Evolutionary conservation across 305 asterid species (phyloP).

Genomic region (Solanum aculeatissimum): DNA sequence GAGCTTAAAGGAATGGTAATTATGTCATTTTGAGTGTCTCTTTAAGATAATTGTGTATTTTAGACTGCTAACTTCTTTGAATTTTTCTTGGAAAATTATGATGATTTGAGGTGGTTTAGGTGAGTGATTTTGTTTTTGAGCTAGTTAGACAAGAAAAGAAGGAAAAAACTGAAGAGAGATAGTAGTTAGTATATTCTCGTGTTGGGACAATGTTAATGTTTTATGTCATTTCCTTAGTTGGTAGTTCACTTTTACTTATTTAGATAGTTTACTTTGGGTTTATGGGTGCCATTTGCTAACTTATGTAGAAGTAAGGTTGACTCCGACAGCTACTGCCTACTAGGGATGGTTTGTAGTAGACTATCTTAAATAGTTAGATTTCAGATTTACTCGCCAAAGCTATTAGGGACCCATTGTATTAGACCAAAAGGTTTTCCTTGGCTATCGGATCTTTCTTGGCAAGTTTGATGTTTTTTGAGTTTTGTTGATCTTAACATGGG

Average conservation of each 20-base stretch:
- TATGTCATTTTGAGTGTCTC: neutral
- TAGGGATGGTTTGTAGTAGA: neutral
- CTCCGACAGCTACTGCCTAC: neutral
- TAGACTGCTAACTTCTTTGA: neutral
- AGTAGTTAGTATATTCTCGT: neutral
- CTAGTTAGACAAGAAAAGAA: neutral
- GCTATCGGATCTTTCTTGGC: neutral
- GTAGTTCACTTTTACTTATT: neutral
- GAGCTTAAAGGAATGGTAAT: slow-evolving; percentile 94
- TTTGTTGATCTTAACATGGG: neutral
- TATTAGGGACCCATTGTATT: neutral
- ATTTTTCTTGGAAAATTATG: neutral
- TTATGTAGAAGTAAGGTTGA: neutral
- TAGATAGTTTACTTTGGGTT: neutral
- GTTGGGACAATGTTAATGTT: neutral
- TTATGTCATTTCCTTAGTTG: neutral
- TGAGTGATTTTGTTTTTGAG: neutral
- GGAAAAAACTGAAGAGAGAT: neutral
- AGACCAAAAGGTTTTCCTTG: neutral
- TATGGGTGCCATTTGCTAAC: neutral
- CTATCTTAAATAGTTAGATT: neutral
- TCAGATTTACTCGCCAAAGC: neutral
- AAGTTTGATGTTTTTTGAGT: neutral
- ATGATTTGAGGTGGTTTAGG: neutral
- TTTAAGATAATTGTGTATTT: neutral